Evolutionary conservation across 1,139 yeast genomes (phyloP), one percentile per base, ranked within the genome.

Genomic region (Pichia sp.): DNA sequence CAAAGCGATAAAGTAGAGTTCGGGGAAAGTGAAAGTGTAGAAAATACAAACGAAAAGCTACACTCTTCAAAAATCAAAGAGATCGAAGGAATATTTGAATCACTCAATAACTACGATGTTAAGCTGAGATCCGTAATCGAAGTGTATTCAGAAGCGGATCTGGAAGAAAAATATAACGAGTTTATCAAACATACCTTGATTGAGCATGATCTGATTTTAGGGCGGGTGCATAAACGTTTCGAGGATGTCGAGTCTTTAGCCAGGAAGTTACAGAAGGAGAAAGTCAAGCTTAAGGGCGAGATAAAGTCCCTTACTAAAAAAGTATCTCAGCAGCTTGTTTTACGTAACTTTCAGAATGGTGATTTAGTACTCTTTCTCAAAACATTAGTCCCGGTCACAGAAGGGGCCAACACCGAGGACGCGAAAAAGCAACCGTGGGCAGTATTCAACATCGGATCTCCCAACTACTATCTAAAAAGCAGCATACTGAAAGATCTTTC

Each of bases 231-330:
- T 38, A 84, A 86, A 65, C 76, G 99, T 58, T 90, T 93, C 65
- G 81, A 81, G 57, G 98, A 92, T 66, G 95, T 92, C 51, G 98
- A 93, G 68, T 84, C 86, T n/a, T 77, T 90, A 62, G 98, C 98
- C 0, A 84, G 95, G 64, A 87, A 84, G 64, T 77, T 89, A 57
- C 88, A 92, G 55, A 85, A 85, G 64, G 97, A 90, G 62, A 85
- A 81, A 60, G 82, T 81, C 62, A 66, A 72, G 51, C 75, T 79
- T 54, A 74, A 79, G 54, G 79, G 78, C 59, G 80, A 78, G 60
- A 53, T 75, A 30, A 63, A 67, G 56, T 66, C 71, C 57, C 60
- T 78, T 43, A 67, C 70, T 45, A 66, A 71, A 49, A 77, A 74
- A 54, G 54, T 73, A 7, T 69, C 71, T 11, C 74, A 77, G 52